These are phyloP conservation scores for Sergeia podlipaevii DNA, from an alignment of 208 protist species.

Conservation along the genomic window DNA sequence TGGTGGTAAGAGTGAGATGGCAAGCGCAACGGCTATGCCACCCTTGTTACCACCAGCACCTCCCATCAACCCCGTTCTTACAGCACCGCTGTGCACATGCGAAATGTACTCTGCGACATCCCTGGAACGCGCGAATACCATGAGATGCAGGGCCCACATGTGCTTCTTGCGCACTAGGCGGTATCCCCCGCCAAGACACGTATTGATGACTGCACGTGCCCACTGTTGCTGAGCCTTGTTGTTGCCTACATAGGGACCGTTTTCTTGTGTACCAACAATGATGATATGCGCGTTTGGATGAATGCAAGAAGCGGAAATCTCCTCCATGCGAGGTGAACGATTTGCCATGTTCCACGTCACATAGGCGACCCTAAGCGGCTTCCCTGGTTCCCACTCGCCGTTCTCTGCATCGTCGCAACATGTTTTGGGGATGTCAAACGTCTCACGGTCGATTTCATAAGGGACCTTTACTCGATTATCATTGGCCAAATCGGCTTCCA, in stretches of 20 bases:
- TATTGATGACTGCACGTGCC: conserved; percentile 20
- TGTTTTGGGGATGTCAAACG: conserved; percentile 44
- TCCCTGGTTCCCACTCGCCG: conserved; percentile 52
- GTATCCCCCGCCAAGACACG: conserved; percentile 56
- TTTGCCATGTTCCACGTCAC: conserved; percentile 84
- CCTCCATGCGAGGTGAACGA: conserved; percentile 27
- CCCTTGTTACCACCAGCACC: conserved; percentile 93
- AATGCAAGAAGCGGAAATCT: conserved; percentile 61
- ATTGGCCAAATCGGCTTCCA: conserved; percentile 25
- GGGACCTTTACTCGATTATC: conserved; percentile 25
- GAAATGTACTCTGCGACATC: conserved; percentile 66
- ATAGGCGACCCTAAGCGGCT: conserved; percentile 69
- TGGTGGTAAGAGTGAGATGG: conserved; percentile 43
- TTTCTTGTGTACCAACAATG: conserved; percentile 81
- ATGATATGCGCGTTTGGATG: conserved; percentile 80
- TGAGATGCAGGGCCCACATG: conserved; percentile 82
- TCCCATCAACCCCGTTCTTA: conserved; percentile 49
- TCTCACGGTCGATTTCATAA: conserved; percentile 49
- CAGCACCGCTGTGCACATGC: conserved; percentile 31
- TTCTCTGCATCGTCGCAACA: conserved; percentile 39
- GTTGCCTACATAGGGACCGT: conserved; percentile 49
- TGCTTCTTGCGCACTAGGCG: conserved; percentile 40
- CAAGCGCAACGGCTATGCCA: conserved; percentile 75
- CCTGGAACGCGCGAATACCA: conserved; percentile 64
- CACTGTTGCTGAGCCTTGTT: conserved; percentile 52